A percentile compares a stretch with the other conserved stretches of the same genome.
Evolutionary conservation across 2,329 filamentous ascomycete genomes (phyloP).

Genomic region (Aspergillus sp.): DNA sequence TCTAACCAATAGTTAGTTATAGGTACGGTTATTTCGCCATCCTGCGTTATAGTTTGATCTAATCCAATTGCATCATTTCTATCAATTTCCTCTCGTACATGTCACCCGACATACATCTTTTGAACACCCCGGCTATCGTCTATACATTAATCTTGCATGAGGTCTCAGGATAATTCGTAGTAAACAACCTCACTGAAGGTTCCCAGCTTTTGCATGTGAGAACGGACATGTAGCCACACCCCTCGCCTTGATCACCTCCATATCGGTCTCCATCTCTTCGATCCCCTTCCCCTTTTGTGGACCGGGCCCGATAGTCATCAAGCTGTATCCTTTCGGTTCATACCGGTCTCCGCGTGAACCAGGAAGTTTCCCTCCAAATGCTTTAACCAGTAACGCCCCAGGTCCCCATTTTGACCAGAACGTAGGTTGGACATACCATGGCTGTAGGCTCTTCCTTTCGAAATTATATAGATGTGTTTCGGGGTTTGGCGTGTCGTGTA

Average conservation of each 20-base stretch:
- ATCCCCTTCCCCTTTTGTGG: conserved; percentile 7
- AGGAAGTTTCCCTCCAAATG: conserved; percentile 10
- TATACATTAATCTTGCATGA: no score
- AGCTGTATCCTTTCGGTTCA: conserved; percentile 6
- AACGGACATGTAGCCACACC: no score
- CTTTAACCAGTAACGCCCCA: conserved; percentile 7
- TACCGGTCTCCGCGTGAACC: conserved; percentile 1
- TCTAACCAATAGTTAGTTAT: no score
- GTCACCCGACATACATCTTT: no score
- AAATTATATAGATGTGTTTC: conserved; percentile 2
- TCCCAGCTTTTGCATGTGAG: no score
- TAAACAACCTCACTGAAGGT: no score
- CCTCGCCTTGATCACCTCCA: not conserved
- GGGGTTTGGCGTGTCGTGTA: conserved; percentile 5
- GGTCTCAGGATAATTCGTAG: no score
- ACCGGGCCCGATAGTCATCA: conserved; percentile 9
- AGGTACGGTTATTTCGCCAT: no score
- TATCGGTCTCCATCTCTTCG: conserved; percentile 7
- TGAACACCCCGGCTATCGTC: no score
- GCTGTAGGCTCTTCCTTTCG: conserved; percentile 8
- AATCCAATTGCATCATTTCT: no score
- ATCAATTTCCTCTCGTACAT: no score
- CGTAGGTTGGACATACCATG: conserved; percentile 18
- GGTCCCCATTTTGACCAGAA: conserved; percentile 10
- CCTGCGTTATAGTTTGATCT: no score